phyloP scores from a whole-genome alignment of 805 yeast genomes.

The Blastobotrys terrestris region DNA sequence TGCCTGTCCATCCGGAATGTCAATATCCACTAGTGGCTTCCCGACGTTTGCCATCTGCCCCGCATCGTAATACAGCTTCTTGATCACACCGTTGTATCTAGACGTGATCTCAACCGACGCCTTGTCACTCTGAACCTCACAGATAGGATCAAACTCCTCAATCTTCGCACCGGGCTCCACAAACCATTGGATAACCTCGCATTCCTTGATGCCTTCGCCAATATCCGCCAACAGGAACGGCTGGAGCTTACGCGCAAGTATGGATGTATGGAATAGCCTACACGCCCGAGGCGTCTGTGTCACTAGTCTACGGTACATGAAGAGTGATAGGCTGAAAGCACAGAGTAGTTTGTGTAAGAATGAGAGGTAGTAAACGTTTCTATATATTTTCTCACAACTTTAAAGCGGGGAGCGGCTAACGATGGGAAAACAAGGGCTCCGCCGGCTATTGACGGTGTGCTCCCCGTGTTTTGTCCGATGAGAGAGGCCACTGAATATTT shows the following conservation, averaged over 20 bases:
- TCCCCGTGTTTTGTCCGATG: neutral
- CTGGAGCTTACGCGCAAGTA: slow-evolving; percentile 11
- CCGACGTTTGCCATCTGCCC: slow-evolving; percentile 34
- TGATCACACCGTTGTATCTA: slow-evolving; percentile 29
- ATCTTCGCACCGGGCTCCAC: slow-evolving; percentile 32
- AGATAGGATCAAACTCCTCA: slow-evolving; percentile 31
- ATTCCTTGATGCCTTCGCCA: slow-evolving; percentile 31
- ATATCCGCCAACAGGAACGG: slow-evolving; percentile 32
- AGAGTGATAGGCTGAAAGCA: no score
- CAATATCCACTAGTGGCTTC: slow-evolving; percentile 30
- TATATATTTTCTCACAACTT: neutral
- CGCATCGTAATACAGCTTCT: slow-evolving; percentile 29
- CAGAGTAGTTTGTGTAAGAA: no score
- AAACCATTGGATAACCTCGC: slow-evolving; percentile 34
- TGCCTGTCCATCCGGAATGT: slow-evolving; percentile 20
- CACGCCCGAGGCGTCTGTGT: neutral
- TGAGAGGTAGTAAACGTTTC: no score
- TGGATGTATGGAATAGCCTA: slow-evolving; percentile 8
- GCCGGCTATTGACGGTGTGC: neutral
- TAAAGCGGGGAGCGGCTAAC: slow-evolving; percentile 1
- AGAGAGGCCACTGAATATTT: neutral
- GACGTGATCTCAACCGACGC: slow-evolving; percentile 34
- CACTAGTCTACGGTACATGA: neutral
- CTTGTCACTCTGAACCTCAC: slow-evolving; percentile 33
- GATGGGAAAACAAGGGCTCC: neutral